Evolutionary conservation across 768 basidiomycete genomes (phyloP), one percentile per base, ranked within the genome.

Genomic region (Nidularia pulvinata): DNA sequence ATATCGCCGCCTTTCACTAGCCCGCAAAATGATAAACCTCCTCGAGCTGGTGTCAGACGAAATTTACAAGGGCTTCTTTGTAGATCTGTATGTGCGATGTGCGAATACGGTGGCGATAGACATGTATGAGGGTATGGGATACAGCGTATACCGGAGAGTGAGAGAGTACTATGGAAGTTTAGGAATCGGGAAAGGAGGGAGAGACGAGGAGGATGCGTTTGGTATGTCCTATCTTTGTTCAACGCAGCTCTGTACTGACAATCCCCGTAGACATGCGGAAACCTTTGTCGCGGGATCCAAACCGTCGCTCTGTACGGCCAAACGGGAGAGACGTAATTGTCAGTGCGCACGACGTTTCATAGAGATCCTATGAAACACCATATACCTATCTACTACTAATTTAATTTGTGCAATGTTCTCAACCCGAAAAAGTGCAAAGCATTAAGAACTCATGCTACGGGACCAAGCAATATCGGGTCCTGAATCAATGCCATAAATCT

Each of bases 1-100:
- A 61, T 97, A 93, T 69, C 89, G 97, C 42, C 88, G 91, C 2
- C 81, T 98, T 2, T 85, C 85, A 1, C 85, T 98, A 45, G 96
- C 93, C 0, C 83, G 86, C 60, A 86, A 83, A 66, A 88, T 98
- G 83, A 93, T 96, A 84, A 66, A 76, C 57, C 77, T 91, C 47
- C 87, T 99, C 45, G 96, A 98, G 68, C 77, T 81, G 60, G 88
- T 93, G 6, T 93, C 92, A 1, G 88, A 95, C 66, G 80, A 85
- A 55, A 79, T 79, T 25, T 91, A 94, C 76, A 83, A 82, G 57
- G 91, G 87, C 3, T 91, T 84, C 79, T 98, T 96, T 63, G 94
- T 98, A 47, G 97, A 98, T 70, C 81, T 99, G 19, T 98, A 94
- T 66, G 96, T 98, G 53, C 85, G 97, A 49, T 94, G 91, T 62